These are phyloP conservation scores for Abelmoschus esculentus DNA, from an alignment of 345 rosid genomes.

Conservation along the genomic window DNA sequence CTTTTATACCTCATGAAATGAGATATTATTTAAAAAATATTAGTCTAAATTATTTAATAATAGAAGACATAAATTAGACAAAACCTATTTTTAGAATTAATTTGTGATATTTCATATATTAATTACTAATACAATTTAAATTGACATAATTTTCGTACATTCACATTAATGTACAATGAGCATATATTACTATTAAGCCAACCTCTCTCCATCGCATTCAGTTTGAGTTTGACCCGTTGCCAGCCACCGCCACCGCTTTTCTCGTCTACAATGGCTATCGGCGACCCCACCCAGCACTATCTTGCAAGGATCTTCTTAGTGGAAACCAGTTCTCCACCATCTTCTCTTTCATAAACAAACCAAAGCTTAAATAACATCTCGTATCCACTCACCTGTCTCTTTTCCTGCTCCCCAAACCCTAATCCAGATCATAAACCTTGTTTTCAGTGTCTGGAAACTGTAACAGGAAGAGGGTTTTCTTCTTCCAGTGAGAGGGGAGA, in stretches of 20 bases:
- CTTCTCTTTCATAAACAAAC: background rate
- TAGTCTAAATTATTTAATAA: no score
- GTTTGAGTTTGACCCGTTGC: conserved; percentile 84
- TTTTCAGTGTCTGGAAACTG: no score
- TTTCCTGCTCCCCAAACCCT: conserved; percentile 36
- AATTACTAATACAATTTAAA: no score
- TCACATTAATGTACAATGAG: conserved; percentile 26
- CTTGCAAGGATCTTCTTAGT: conserved; percentile 31
- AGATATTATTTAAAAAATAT: no score
- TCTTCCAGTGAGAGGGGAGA: background rate
- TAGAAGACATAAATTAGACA: no score
- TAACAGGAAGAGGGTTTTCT: no score
- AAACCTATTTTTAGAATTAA: no score
- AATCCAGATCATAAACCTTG: conserved; percentile 9
- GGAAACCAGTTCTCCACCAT: conserved; percentile 19
- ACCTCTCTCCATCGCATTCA: conserved; percentile 22
- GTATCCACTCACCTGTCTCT: conserved; percentile 17
- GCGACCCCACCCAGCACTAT: conserved; percentile 46
- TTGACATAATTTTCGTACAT: conserved; percentile 20
- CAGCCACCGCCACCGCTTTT: conserved; percentile 58
- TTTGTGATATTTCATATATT: no score
- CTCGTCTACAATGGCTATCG: conserved; percentile 41
- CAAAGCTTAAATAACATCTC: conserved; percentile 22
- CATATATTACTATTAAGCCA: background rate
- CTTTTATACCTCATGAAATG: no score